Conservation (phyloP, 2,329 filamentous ascomycete genomes). For the Lachnellula suecica region DNA sequence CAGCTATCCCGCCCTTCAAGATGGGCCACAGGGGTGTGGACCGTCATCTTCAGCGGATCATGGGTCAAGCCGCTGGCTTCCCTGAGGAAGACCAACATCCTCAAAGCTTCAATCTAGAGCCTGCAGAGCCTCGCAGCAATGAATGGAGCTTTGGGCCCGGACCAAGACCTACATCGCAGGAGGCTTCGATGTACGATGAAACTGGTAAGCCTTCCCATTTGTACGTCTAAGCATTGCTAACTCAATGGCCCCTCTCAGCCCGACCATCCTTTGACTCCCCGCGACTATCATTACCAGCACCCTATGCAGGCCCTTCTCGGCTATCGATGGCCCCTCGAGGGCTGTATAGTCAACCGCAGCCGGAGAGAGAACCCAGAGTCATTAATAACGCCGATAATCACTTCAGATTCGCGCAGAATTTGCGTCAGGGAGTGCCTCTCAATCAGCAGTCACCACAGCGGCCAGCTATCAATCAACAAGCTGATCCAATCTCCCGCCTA, state of each 20-base stretch:
- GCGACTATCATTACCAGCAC: not conserved
- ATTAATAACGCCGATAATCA: conserved; percentile 26
- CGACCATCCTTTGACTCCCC: not conserved
- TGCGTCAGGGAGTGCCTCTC: conserved; percentile 18
- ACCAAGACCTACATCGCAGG: conserved; percentile 9
- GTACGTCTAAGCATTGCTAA: not conserved
- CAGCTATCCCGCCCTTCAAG: not conserved
- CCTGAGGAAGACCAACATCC: conserved; percentile 6
- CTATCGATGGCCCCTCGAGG: conserved; percentile 23
- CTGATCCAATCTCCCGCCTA: conserved; percentile 20
- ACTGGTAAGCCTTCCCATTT: conserved; percentile 8
- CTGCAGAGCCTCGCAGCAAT: conserved; percentile 4
- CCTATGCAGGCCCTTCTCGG: conserved; percentile 11
- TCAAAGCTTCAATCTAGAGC: conserved; percentile 4
- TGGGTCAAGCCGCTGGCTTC: conserved; percentile 17
- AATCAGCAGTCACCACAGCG: conserved; percentile 6
- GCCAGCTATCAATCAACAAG: conserved; percentile 2
- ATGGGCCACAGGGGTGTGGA: conserved; percentile 16
- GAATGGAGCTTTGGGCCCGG: conserved; percentile 15
- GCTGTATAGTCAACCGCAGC: conserved; percentile 18
- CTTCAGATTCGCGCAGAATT: conserved; percentile 27
- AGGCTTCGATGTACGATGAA: conserved; percentile 4
- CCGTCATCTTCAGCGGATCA: conserved; percentile 23
- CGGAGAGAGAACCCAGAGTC: conserved; percentile 13
- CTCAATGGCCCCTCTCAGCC: not conserved